These are phyloP conservation scores for Solanum pinnatisectum DNA, from an alignment of 257 asterid genomes.

Conservation along the genomic window DNA sequence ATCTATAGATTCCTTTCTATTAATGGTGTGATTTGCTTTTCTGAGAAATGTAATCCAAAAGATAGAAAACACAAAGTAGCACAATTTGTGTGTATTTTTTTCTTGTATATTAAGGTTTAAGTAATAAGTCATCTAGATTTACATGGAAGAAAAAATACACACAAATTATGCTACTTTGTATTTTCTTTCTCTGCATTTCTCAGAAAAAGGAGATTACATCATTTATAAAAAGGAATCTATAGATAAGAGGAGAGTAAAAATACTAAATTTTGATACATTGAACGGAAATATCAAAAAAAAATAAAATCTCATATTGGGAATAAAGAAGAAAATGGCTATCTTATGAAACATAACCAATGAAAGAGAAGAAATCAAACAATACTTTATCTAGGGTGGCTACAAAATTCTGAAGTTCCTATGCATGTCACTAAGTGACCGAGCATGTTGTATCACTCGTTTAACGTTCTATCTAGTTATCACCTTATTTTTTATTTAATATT, in stretches of 20 bases:
- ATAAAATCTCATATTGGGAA: not conserved
- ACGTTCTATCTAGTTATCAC: too few species aligned
- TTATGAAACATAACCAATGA: slow-evolving; percentile 18
- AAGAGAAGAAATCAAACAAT: slow-evolving; percentile 13
- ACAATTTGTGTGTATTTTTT: too few species aligned
- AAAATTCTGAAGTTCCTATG: slow-evolving; percentile 51
- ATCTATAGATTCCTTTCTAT: not conserved
- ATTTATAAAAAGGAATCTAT: not conserved
- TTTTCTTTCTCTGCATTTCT: too few species aligned
- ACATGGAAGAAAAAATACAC: not conserved
- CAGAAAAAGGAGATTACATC: too few species aligned
- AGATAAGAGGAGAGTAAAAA: not conserved
- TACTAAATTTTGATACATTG: too few species aligned
- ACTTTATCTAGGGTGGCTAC: slow-evolving; percentile 12
- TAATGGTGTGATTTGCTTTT: not conserved
- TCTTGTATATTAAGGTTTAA: too few species aligned
- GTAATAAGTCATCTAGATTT: not conserved
- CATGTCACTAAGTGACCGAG: slow-evolving; percentile 48
- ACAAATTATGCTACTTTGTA: too few species aligned
- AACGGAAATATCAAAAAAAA: too few species aligned
- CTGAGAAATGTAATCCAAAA: too few species aligned
- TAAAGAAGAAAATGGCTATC: slow-evolving; percentile 22
- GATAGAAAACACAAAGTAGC: too few species aligned
- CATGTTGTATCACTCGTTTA: slow-evolving; percentile 23
- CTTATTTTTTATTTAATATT: too few species aligned